phyloP scores from a whole-genome alignment of 148 eudicot species.

The Camellia lanceoleosa region DNA sequence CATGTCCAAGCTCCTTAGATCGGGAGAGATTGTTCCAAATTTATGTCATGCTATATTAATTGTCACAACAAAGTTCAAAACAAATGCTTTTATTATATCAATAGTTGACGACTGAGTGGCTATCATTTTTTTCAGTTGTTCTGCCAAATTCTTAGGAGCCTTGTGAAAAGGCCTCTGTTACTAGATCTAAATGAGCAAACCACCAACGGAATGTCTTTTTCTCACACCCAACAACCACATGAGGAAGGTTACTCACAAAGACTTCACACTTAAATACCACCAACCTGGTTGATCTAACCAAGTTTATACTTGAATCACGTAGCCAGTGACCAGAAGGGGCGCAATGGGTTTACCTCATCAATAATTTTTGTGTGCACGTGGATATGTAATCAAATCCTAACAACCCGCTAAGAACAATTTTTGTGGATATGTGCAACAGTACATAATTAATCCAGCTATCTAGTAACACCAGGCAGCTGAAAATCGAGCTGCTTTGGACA shows the following conservation, averaged over 20 bases:
- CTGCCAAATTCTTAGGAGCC: too few species aligned
- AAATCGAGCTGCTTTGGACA: slow-evolving; percentile 4
- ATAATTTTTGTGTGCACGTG: background rate
- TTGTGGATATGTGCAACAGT: background rate
- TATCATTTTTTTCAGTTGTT: background rate
- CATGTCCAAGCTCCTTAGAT: background rate
- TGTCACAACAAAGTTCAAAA: background rate
- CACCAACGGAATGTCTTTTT: background rate
- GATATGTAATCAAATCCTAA: background rate
- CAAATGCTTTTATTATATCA: background rate
- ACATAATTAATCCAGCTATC: background rate
- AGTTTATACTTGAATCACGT: background rate
- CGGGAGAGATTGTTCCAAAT: background rate
- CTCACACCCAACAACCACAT: background rate
- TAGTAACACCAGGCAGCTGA: background rate
- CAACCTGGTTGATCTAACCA: background rate
- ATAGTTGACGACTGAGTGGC: background rate
- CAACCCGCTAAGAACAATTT: background rate
- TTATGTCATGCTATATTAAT: background rate
- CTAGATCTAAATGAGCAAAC: background rate
- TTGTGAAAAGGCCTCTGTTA: background rate
- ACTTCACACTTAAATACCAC: too few species aligned
- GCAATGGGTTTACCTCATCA: background rate
- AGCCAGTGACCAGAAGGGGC: background rate
- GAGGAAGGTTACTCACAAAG: too few species aligned